A percentile compares a stretch with the other conserved stretches of the same genome.
Evolutionary conservation across 495 filamentous ascomycete species (phyloP).

Genomic region (Rhypophila decipiens): DNA sequence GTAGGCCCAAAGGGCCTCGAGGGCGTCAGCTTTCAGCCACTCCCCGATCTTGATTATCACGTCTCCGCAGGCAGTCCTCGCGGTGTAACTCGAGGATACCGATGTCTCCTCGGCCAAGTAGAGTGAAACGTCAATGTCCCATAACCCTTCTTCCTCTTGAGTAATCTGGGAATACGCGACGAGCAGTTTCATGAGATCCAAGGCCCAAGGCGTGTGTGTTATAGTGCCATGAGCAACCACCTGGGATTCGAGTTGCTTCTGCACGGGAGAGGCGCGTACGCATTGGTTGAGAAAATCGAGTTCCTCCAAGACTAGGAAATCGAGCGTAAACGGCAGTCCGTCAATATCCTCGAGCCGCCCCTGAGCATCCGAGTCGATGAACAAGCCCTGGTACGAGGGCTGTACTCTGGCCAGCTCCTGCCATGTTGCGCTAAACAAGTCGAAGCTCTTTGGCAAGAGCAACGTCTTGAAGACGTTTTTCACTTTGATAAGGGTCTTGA

Average conservation of each 20-base stretch:
- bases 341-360: slow-evolving; percentile 85
- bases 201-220: slow-evolving; percentile 62
- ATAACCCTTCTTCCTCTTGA: slow-evolving; percentile 84
- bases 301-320: slow-evolving; percentile 87
- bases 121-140: slow-evolving; percentile 93
- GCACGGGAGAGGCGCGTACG: slow-evolving; percentile 74
- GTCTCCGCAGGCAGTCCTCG: slow-evolving; percentile 84
- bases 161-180: slow-evolving; percentile 86
- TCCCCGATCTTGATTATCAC: slow-evolving; percentile 88
- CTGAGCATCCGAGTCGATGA: slow-evolving; percentile 77
- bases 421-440: slow-evolving; percentile 81
- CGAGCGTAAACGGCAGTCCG: slow-evolving; percentile 88
- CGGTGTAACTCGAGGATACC: slow-evolving; percentile 93
- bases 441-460: slow-evolving; percentile 70
- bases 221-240: slow-evolving; percentile 50
- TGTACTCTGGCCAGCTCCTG: slow-evolving; percentile 69
- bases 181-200: slow-evolving; percentile 75
- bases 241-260: slow-evolving; percentile 73
- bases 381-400: slow-evolving; percentile 67
- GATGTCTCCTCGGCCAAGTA: slow-evolving; percentile 93
- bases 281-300: slow-evolving; percentile 88
- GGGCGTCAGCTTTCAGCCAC: slow-evolving; percentile 64
- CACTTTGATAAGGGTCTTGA: slow-evolving; percentile 90
- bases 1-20: slow-evolving; percentile 68
- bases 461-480: slow-evolving; percentile 73